Evolutionary conservation across 495 filamentous ascomycete genomes (phyloP).

Genomic region (Penicillium daleae): DNA sequence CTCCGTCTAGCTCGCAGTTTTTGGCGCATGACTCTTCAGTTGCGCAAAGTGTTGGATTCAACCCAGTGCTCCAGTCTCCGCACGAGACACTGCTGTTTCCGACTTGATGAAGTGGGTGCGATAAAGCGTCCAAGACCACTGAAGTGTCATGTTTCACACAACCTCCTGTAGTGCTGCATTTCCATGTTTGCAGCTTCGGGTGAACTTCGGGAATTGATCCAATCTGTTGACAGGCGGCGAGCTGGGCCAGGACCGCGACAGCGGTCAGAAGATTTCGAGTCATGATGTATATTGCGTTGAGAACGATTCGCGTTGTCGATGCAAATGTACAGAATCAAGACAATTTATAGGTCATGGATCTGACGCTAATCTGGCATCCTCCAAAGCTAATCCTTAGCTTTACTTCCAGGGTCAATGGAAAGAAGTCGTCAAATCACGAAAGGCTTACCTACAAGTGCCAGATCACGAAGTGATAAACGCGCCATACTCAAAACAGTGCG

Average conservation of each 20-base stretch:
- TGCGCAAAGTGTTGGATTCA: conserved; percentile 52
- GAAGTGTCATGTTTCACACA: conserved; percentile 44
- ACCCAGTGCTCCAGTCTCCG: conserved; percentile 39
- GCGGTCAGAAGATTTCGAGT: conserved; percentile 1
- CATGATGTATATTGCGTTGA: background rate
- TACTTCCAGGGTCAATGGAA: background rate
- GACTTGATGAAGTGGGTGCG: conserved; percentile 51
- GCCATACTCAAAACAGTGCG: background rate
- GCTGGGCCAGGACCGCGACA: conserved; percentile 18
- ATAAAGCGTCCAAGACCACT: conserved; percentile 44
- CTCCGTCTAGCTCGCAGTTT: conserved; percentile 57
- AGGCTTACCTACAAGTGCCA: background rate
- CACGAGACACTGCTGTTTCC: conserved; percentile 27
- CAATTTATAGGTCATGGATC: background rate
- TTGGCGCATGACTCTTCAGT: conserved; percentile 48
- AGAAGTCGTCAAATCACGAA: background rate
- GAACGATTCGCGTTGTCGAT: background rate
- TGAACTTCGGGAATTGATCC: conserved; percentile 36
- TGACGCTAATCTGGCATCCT: background rate
- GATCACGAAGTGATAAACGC: background rate
- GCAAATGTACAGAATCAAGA: background rate
- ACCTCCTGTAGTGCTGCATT: conserved; percentile 41
- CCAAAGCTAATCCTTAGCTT: background rate
- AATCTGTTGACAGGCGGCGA: conserved; percentile 29
- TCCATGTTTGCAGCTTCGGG: conserved; percentile 42